Percentiles rank a stretch among this genome's conserved stretches.
phyloP scores from a whole-genome alignment of 495 filamentous ascomycete genomes.

The Bombardia bombarda region DNA sequence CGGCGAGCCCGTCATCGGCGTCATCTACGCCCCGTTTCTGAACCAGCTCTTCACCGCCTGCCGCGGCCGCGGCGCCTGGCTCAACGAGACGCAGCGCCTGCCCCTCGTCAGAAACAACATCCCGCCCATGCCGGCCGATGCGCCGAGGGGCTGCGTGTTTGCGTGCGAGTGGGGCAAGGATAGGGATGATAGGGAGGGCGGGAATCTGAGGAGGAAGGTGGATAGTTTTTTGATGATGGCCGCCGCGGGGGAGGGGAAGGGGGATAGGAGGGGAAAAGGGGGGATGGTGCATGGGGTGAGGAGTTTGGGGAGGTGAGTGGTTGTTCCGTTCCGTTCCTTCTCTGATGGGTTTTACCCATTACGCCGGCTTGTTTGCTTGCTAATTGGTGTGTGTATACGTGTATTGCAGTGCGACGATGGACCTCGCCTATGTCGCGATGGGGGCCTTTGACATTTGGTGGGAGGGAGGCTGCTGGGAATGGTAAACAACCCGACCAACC shows the following conservation, averaged over 20 bases:
- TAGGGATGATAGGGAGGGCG: slow-evolving; percentile 49
- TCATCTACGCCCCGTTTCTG: slow-evolving; percentile 58
- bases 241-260: slow-evolving; percentile 47
- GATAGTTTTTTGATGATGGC: slow-evolving; percentile 67
- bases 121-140: slow-evolving; percentile 52
- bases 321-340: slow-evolving; percentile 1
- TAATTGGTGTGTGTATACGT: background rate
- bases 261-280: slow-evolving; percentile 56
- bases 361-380: slow-evolving; percentile 3
- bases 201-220: slow-evolving; percentile 58
- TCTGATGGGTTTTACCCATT: background rate
- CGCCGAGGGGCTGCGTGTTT: slow-evolving; percentile 59
- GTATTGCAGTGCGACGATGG: slow-evolving; percentile 53
- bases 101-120: slow-evolving; percentile 46
- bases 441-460: slow-evolving; percentile 72
- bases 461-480: slow-evolving; percentile 82
- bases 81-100: slow-evolving; percentile 51
- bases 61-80: slow-evolving; percentile 53
- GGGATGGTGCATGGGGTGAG: slow-evolving; percentile 77
- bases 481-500: slow-evolving; percentile 23
- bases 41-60: slow-evolving; percentile 58
- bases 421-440: slow-evolving; percentile 63
- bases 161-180: slow-evolving; percentile 70
- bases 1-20: slow-evolving; percentile 50
- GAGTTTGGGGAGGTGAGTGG: slow-evolving; percentile 44